These are phyloP conservation scores for Lasiodiplodia sp. DNA, from an alignment of 2,329 filamentous ascomycete species.

Conservation along the genomic window DNA sequence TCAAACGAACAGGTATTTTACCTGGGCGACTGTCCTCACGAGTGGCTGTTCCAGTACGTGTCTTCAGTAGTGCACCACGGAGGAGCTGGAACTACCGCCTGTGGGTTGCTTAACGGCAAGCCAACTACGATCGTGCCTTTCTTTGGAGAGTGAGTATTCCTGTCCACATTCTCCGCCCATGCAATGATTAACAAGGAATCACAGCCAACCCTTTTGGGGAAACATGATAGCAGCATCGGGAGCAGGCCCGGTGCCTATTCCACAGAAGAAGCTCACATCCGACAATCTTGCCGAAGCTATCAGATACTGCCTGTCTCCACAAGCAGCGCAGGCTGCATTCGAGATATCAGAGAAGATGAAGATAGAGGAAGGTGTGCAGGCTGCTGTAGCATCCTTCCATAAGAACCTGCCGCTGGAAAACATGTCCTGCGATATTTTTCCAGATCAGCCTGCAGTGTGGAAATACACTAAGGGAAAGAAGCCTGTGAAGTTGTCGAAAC, in stretches of 20 bases:
- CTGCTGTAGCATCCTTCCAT: conserved; percentile 56
- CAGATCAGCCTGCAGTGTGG: conserved; percentile 76
- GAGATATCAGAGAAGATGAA: conserved; percentile 52
- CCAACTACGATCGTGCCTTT: conserved; percentile 65
- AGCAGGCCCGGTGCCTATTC: conserved; percentile 58
- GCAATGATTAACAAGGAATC: not conserved
- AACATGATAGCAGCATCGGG: conserved; percentile 58
- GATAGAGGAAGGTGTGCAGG: conserved; percentile 50
- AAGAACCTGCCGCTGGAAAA: conserved; percentile 50
- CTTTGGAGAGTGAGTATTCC: conserved; percentile 54
- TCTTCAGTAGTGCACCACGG: conserved; percentile 65
- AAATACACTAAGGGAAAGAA: conserved; percentile 3
- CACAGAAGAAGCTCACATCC: conserved; percentile 54
- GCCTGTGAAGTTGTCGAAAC: not conserved
- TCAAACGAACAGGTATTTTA: conserved; percentile 51
- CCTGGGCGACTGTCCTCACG: conserved; percentile 62
- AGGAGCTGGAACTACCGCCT: conserved; percentile 66
- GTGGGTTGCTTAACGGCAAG: conserved; percentile 59
- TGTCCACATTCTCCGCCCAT: rapidly evolving
- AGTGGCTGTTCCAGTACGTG: conserved; percentile 66
- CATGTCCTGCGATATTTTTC: conserved; percentile 71
- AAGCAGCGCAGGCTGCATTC: conserved; percentile 46
- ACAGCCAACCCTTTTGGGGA: conserved; percentile 61
- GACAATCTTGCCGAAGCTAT: conserved; percentile 57
- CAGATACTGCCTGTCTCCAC: conserved; percentile 49